phyloP scores from a whole-genome alignment of 257 asterid species.

The Verbena officinalis region DNA sequence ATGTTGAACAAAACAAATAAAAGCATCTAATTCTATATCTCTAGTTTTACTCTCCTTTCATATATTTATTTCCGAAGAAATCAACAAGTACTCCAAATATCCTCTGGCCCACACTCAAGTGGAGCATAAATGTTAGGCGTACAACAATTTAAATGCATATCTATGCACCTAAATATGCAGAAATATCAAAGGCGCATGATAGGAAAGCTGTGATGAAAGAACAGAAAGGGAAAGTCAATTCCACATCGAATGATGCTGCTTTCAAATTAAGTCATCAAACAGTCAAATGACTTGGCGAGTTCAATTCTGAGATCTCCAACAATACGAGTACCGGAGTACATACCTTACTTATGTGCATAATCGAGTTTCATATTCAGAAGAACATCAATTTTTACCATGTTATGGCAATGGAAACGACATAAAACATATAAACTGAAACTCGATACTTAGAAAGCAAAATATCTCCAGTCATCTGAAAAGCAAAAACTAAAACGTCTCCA shows the following conservation, averaged over 20 bases:
- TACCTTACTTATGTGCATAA: neutral
- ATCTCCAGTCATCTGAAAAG: neutral
- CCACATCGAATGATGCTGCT: constrained; percentile 1
- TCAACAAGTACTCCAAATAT: neutral
- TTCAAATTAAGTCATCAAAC: neutral
- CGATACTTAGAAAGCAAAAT: neutral
- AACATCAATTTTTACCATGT: neutral
- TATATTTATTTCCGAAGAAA: neutral
- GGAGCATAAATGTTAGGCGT: constrained; percentile 17
- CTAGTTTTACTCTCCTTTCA: constrained; percentile 1
- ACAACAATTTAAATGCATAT: constrained; percentile 19
- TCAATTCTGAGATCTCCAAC: constrained; percentile 12
- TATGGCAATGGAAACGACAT: neutral
- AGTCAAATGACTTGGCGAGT: neutral
- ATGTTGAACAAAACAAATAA: neutral
- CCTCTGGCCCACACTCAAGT: constrained; percentile 1
- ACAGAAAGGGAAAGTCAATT: too few relatives aligned
- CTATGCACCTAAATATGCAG: constrained; percentile 10
- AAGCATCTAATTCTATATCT: neutral
- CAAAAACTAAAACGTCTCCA: neutral
- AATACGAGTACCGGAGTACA: constrained; percentile 7
- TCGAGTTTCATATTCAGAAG: constrained; percentile 20
- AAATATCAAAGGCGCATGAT: neutral
- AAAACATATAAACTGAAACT: constrained; percentile 16
- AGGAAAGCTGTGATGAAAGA: too few relatives aligned